Base-by-base conservation (phyloP, 352 stramenopile species). In the Globisporangium nodosum region DNA sequence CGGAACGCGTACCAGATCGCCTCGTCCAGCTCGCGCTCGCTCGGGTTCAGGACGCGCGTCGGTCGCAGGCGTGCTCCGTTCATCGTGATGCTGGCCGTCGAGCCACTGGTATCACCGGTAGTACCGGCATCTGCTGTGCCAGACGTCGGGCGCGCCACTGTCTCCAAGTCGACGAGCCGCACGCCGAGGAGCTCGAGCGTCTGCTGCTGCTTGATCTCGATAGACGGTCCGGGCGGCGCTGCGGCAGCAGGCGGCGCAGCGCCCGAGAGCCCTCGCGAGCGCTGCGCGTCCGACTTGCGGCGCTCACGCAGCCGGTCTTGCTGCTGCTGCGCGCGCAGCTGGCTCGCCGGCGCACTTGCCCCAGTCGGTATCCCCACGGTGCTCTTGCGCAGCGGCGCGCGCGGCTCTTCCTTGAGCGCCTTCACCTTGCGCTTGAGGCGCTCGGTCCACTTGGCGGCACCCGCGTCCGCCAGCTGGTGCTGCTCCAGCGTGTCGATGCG, bases 401-500 rank as follows among this genome's bases (percentile, higher is more conserved):
- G 50, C 27, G 46, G 74, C 37, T 85, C 81, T 55, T 85, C 65
- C 52, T 85, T 83, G 6, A 87, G 66, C 12, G 75, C 74, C 1
- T 81, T 76, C 5, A 74, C 74, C 57, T 89, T 90, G 52, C 71
- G 75, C 56, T 90, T 92, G 27, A 90, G 61, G 39, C 72, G 58
- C 52, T 90, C 70, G 18, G 73, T 80, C 82, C 75, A 90, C 49
- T 87, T 92, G 33, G 60, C 59, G 20, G 74, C 65, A 43, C 61
- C 65, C 0, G 62, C 55, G n/a, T 66, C 61, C 18, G 54, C 51
- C 18, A 78, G 33, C 21, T 76, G 62, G 52, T 82, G 59, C 39
- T 82, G 61, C 49, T 92, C 71, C 72, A 94, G 76, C 12, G 85
- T 94, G 57, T 94, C 82, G 24, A 94, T 92, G 58, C 84, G 85